Evolutionary conservation across 768 basidiomycete genomes (phyloP).

Genomic region (Multifurca ochricompacta): DNA sequence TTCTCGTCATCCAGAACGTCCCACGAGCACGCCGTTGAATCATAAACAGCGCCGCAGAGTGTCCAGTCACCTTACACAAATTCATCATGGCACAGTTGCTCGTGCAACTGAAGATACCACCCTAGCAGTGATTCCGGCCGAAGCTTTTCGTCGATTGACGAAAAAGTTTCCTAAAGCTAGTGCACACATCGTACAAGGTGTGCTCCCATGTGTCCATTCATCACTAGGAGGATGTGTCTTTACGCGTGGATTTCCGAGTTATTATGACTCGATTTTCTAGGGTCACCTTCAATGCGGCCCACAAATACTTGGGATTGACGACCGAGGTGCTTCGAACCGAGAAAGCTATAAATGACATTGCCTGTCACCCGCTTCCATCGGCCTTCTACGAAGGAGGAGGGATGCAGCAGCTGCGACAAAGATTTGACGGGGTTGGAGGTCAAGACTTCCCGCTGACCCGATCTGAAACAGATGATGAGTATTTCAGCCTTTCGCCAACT

Average conservation of each 20-base stretch:
- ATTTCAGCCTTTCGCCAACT: slow-evolving; percentile 36
- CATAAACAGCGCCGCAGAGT: background rate
- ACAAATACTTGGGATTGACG: slow-evolving; percentile 92
- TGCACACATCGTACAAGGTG: slow-evolving; percentile 92
- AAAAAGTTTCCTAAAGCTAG: slow-evolving; percentile 97
- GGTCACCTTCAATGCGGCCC: slow-evolving; percentile 96
- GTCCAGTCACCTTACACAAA: slow-evolving; percentile 25
- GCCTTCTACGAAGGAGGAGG: slow-evolving; percentile 93
- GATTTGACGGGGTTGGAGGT: slow-evolving; percentile 57
- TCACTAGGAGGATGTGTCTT: background rate
- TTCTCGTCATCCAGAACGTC: slow-evolving; percentile 10
- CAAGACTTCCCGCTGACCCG: slow-evolving; percentile 27
- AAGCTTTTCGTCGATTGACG: slow-evolving; percentile 89
- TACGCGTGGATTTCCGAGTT: slow-evolving; percentile 35
- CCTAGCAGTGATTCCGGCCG: slow-evolving; percentile 96
- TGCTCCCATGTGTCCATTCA: background rate
- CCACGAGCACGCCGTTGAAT: slow-evolving; percentile 13
- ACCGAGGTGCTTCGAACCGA: slow-evolving; percentile 94
- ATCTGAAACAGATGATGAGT: slow-evolving; percentile 48
- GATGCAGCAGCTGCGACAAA: slow-evolving; percentile 78
- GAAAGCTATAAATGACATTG: slow-evolving; percentile 94
- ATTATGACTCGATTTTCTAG: slow-evolving; percentile 94
- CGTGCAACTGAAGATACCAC: slow-evolving; percentile 92
- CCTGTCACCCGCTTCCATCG: slow-evolving; percentile 86
- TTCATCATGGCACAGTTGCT: slow-evolving; percentile 75